Evolutionary conservation across 495 filamentous ascomycete species (phyloP).

Genomic region (Penicillium manginii): DNA sequence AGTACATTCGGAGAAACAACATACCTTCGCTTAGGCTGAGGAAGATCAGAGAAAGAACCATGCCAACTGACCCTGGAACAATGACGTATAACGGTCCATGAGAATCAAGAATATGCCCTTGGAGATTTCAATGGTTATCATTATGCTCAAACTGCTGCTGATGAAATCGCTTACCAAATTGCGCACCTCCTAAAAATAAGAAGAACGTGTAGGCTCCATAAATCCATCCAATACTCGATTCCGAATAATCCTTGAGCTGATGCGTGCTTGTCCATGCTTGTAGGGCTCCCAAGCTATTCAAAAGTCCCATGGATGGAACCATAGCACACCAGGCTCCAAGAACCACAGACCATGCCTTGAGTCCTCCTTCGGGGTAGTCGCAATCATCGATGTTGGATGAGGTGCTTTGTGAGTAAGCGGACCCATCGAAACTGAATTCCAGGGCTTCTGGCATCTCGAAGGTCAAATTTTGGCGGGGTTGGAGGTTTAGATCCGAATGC

Average conservation of each 20-base stretch:
- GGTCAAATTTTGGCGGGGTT: no score
- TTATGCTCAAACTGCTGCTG: neutral
- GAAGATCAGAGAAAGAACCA: constrained; percentile 36
- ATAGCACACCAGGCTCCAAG: constrained; percentile 65
- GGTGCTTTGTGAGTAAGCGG: no score
- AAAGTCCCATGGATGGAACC: constrained; percentile 64
- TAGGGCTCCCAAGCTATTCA: constrained; percentile 70
- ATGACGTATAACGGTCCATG: constrained; percentile 26
- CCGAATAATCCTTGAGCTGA: constrained; percentile 54
- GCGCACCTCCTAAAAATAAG: constrained; percentile 51
- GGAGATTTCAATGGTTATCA: neutral
- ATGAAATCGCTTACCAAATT: constrained; percentile 23
- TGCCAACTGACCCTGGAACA: constrained; percentile 33
- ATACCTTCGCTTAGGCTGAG: constrained; percentile 53
- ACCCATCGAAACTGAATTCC: no score
- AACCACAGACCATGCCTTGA: constrained; percentile 67
- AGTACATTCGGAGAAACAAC: no score
- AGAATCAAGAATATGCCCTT: constrained; percentile 39
- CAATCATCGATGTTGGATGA: no score
- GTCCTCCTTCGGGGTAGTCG: constrained; percentile 66
- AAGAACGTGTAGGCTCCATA: constrained; percentile 70
- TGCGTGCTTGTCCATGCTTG: constrained; percentile 59
- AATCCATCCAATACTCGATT: constrained; percentile 71
- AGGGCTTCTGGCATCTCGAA: no score
- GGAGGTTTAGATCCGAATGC: no score